A percentile compares a stretch with the other conserved stretches of the same genome.
phyloP scores from a whole-genome alignment of 73 alveolate species.

The Chromera velia region DNA sequence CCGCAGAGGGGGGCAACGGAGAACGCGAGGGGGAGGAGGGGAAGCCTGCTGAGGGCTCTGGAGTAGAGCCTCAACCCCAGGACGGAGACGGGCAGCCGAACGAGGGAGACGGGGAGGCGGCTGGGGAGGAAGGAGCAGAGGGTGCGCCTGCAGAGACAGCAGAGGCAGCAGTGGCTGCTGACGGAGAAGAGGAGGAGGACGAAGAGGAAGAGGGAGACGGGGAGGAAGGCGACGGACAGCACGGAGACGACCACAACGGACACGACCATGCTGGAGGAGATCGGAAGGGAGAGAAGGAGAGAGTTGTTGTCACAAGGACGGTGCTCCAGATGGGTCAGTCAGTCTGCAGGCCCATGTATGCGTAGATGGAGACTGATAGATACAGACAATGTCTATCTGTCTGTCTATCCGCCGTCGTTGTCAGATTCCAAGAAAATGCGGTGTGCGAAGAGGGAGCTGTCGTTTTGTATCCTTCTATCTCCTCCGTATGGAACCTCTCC shows the following conservation, averaged over 20 bases:
- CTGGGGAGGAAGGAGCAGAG: neutral
- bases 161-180: neutral
- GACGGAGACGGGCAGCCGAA: neutral
- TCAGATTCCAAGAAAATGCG: too few species aligned
- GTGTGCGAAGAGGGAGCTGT: too few species aligned
- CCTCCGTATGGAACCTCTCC: too few species aligned
- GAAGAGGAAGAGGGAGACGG: neutral
- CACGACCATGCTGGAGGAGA: neutral
- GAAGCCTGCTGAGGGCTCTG: neutral
- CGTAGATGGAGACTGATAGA: too few species aligned
- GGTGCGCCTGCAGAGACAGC: neutral
- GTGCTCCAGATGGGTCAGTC: too few species aligned
- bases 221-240: neutral
- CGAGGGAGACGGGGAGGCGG: neutral
- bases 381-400: too few species aligned
- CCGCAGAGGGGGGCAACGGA: neutral
- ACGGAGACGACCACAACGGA: neutral
- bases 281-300: neutral
- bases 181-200: neutral
- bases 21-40: neutral
- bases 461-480: too few species aligned
- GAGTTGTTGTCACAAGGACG: too few species aligned
- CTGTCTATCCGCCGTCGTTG: too few species aligned
- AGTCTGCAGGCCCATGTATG: too few species aligned
- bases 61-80: neutral